These are phyloP conservation scores for Lasiosphaeria hispida DNA, from an alignment of 495 filamentous ascomycete genomes.

Conservation along the genomic window DNA sequence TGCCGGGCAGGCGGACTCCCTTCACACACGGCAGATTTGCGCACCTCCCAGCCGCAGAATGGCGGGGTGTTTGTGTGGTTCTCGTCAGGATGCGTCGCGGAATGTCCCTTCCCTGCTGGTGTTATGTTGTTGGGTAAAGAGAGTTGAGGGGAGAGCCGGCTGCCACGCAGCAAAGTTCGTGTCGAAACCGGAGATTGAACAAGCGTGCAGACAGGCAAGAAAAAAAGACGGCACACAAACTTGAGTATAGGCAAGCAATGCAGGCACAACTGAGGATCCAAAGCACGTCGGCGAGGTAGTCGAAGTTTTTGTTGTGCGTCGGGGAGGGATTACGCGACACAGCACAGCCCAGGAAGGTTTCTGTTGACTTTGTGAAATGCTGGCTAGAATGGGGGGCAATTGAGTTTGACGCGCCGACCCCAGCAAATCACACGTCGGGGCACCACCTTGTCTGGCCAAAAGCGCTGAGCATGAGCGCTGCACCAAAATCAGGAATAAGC, in stretches of 20 bases:
- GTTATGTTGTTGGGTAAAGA: conserved; percentile 5
- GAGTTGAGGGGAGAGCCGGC: conserved; percentile 10
- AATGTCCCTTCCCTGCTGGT: conserved; percentile 14
- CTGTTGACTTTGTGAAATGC: conserved; percentile 25
- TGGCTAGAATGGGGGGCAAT: conserved; percentile 18
- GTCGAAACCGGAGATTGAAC: not conserved
- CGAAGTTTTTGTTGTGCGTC: conserved; percentile 22
- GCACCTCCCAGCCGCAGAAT: conserved; percentile 8
- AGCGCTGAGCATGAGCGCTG: too few relatives aligned
- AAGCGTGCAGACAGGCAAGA: not conserved
- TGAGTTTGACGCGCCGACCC: conserved; percentile 27
- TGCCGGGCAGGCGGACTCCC: conserved; percentile 10
- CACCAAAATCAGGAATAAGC: not conserved
- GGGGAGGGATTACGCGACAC: conserved; percentile 23
- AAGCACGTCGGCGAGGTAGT: conserved; percentile 11
- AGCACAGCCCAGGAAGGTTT: not conserved
- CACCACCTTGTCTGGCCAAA: not conserved
- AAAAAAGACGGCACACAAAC: conserved; percentile 6
- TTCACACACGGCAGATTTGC: not conserved
- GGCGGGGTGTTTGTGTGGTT: conserved; percentile 3
- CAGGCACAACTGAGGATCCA: not conserved
- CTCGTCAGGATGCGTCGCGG: conserved; percentile 11
- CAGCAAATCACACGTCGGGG: conserved; percentile 31
- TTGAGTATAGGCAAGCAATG: not conserved
- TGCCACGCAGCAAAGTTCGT: conserved; percentile 7